A percentile compares a stretch with the other conserved stretches of the same genome.
These are phyloP conservation scores for Lathyrus sativus DNA, from an alignment of 306 rosid species.

Conservation along the genomic window DNA sequence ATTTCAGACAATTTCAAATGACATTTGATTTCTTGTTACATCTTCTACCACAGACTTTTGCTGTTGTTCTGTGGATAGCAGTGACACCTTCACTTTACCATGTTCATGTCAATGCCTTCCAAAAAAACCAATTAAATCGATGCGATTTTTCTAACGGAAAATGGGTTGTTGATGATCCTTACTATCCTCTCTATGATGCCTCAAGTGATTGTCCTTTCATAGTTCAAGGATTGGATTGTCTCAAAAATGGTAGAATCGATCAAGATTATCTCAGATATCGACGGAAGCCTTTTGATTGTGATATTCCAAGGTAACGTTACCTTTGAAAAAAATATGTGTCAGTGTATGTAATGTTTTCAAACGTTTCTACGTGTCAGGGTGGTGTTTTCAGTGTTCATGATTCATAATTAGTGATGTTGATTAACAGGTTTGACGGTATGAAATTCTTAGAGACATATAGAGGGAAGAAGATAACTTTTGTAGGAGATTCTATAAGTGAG, in stretches of 20 bases:
- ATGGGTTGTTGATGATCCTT: conserved; percentile 48
- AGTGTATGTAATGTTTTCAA: no score
- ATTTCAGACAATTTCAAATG: conserved; percentile 38
- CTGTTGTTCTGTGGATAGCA: conserved; percentile 23
- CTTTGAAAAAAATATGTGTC: no score
- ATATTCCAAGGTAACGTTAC: conserved; percentile 53
- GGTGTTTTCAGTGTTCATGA: no score
- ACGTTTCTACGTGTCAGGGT: no score
- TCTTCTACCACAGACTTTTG: conserved; percentile 15
- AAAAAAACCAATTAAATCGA: neutral
- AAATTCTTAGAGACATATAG: conserved; percentile 60
- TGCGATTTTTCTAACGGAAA: conserved; percentile 56
- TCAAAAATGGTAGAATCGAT: conserved; percentile 61
- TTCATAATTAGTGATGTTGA: neutral
- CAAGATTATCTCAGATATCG: conserved; percentile 51
- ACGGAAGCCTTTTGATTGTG: conserved; percentile 65
- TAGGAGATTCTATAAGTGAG: conserved; percentile 81
- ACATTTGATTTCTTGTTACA: conserved; percentile 31
- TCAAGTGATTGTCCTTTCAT: conserved; percentile 53
- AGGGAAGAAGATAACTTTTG: conserved; percentile 68
- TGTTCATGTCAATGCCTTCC: conserved; percentile 26
- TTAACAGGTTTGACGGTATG: conserved; percentile 59
- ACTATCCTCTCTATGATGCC: conserved; percentile 57
- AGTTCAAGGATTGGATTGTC: conserved; percentile 55
- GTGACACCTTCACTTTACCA: conserved; percentile 8